Conservation (phyloP, 257 asterid genomes). For the Galeopsis tetrahit region DNA sequence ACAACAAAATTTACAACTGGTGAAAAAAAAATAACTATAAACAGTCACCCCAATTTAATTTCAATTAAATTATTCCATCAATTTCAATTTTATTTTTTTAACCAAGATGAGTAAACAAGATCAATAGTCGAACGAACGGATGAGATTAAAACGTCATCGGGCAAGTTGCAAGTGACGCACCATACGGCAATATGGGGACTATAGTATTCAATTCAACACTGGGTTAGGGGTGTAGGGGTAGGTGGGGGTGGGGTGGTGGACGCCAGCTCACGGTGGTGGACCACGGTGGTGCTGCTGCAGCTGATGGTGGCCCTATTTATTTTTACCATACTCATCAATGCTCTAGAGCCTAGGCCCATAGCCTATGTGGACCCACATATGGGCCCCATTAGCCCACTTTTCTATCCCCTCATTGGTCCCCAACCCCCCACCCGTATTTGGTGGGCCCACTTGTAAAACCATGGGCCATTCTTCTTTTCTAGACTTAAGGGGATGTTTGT, state of each 20-base stretch:
- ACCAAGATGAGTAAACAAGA: no score
- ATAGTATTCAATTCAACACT: conserved; percentile 9
- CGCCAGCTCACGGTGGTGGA: conserved; percentile 50
- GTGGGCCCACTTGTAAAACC: conserved; percentile 28
- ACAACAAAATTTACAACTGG: no score
- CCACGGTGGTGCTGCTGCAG: not conserved
- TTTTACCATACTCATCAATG: conserved; percentile 32
- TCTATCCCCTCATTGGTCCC: conserved; percentile 38
- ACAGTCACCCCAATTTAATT: not conserved
- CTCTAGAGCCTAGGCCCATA: conserved; percentile 18
- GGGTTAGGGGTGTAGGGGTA: not conserved
- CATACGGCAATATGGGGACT: conserved; percentile 8
- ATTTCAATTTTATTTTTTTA: no score
- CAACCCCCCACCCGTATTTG: conserved; percentile 32
- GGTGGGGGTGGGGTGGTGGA: conserved; percentile 44
- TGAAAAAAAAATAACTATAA: no score
- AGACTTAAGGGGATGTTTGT: no score
- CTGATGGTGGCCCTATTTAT: conserved; percentile 32
- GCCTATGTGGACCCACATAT: conserved; percentile 29
- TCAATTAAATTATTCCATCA: not conserved
- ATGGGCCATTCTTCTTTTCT: conserved; percentile 22
- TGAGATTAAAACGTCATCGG: conserved; percentile 6
- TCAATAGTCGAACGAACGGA: no score
- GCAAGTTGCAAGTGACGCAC: conserved; percentile 17
- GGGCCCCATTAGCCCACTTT: conserved; percentile 42